Evolutionary conservation across 2,329 filamentous ascomycete genomes (phyloP).

Genomic region (Hypoxylon sp.): DNA sequence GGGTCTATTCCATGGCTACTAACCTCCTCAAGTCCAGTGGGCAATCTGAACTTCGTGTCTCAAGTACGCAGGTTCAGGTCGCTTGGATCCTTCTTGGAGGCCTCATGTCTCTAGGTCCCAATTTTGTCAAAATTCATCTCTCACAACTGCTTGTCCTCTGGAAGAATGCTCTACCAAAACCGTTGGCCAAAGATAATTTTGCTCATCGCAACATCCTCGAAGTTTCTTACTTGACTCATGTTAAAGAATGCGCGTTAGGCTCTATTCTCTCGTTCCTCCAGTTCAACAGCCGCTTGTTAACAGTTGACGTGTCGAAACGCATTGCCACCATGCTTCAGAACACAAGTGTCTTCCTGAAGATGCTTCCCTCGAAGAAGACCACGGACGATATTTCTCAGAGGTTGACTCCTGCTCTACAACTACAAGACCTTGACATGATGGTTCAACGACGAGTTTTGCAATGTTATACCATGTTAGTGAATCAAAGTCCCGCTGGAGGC

Average conservation of each 20-base stretch:
- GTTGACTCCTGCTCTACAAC: constrained; percentile 85
- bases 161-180: constrained; percentile 97
- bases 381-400: constrained; percentile 89
- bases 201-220: constrained; percentile 87
- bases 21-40: constrained; percentile 92
- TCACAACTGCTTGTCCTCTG: constrained; percentile 93
- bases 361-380: constrained; percentile 84
- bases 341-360: constrained; percentile 89
- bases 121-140: constrained; percentile 98
- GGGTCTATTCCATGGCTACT: constrained; percentile 91
- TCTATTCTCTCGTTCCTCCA: constrained; percentile 93
- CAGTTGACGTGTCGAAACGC: constrained; percentile 92
- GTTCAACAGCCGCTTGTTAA: constrained; percentile 92
- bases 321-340: constrained; percentile 96
- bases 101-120: constrained; percentile 94
- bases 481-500: constrained; percentile 86
- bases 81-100: constrained; percentile 98
- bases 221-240: constrained; percentile 92
- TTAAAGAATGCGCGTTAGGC: constrained; percentile 92
- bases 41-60: constrained; percentile 89
- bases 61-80: constrained; percentile 95
- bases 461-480: constrained; percentile 93
- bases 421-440: constrained; percentile 93
- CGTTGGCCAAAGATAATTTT: constrained; percentile 92
- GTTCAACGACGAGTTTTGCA: constrained; percentile 93